These are phyloP conservation scores for Periconia sp. DNA, from an alignment of 2,329 filamentous ascomycete genomes.

Conservation along the genomic window DNA sequence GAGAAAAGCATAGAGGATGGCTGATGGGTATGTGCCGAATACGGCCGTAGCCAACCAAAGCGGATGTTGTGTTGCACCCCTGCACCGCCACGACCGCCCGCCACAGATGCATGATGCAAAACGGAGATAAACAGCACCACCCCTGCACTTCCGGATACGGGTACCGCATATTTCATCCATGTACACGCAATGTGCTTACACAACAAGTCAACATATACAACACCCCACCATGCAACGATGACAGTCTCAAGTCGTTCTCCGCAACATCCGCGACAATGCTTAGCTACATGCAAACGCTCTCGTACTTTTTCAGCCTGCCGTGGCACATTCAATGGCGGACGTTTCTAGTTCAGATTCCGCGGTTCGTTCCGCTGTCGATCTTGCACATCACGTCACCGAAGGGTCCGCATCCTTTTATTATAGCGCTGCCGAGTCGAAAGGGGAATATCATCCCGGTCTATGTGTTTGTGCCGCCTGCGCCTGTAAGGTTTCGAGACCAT, in stretches of 20 bases:
- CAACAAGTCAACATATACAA: not conserved
- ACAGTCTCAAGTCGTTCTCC: not conserved
- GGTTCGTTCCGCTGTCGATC: conserved; percentile 44
- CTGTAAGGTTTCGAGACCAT: conserved; percentile 33
- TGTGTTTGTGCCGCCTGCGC: conserved; percentile 48
- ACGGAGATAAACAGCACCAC: no score
- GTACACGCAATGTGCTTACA: not conserved
- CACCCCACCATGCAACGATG: conserved; percentile 1
- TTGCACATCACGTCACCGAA: conserved; percentile 47
- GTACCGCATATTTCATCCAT: not conserved
- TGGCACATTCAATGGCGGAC: conserved; percentile 47
- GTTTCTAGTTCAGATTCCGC: conserved; percentile 43
- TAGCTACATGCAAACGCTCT: conserved; percentile 35
- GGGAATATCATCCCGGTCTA: conserved; percentile 47
- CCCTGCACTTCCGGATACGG: not conserved
- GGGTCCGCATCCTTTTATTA: conserved; percentile 50
- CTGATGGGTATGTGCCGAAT: no score
- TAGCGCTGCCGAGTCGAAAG: conserved; percentile 48
- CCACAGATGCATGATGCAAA: no score
- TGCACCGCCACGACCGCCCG: no score
- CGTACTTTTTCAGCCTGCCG: conserved; percentile 46
- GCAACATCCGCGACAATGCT: conserved; percentile 28
- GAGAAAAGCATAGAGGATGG: no score
- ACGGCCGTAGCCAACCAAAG: no score
- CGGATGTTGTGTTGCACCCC: no score